These are phyloP conservation scores for Heritiera fomes DNA, from an alignment of 345 rosid genomes.

Conservation along the genomic window DNA sequence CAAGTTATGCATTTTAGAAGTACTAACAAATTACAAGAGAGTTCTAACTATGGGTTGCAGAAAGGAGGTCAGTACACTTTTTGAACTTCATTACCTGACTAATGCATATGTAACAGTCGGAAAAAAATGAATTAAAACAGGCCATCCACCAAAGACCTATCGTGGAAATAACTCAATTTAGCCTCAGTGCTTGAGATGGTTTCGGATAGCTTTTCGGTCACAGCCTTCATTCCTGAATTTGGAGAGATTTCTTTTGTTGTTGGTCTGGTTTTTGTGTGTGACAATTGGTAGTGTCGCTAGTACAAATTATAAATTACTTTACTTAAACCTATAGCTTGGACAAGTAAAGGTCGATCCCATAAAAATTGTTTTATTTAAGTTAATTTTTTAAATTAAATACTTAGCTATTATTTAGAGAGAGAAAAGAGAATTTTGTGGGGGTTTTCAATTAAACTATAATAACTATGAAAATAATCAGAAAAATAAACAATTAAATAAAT, in stretches of 20 bases:
- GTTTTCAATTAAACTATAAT: too few species aligned
- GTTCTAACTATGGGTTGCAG: not conserved
- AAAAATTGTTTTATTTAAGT: too few species aligned
- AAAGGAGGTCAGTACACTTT: not conserved
- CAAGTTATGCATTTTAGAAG: not conserved
- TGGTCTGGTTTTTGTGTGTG: not conserved
- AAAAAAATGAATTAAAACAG: conserved; percentile 8
- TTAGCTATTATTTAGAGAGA: too few species aligned
- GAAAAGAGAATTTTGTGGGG: too few species aligned
- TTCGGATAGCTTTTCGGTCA: not conserved
- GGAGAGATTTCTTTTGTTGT: not conserved
- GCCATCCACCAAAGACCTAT: conserved; percentile 18
- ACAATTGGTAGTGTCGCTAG: too few species aligned
- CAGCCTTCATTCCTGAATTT: conserved; percentile 9
- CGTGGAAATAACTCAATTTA: not conserved
- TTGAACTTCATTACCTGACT: not conserved
- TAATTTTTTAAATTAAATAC: too few species aligned
- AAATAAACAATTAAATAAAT: too few species aligned
- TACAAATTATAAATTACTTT: too few species aligned
- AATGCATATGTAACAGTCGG: not conserved
- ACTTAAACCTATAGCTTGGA: too few species aligned
- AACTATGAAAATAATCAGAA: too few species aligned
- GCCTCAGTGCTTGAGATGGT: conserved; percentile 15
- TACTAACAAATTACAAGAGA: not conserved
- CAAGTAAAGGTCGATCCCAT: too few species aligned